Conservation (phyloP, 2,329 filamentous ascomycete species). For the Trichoderma sp. region DNA sequence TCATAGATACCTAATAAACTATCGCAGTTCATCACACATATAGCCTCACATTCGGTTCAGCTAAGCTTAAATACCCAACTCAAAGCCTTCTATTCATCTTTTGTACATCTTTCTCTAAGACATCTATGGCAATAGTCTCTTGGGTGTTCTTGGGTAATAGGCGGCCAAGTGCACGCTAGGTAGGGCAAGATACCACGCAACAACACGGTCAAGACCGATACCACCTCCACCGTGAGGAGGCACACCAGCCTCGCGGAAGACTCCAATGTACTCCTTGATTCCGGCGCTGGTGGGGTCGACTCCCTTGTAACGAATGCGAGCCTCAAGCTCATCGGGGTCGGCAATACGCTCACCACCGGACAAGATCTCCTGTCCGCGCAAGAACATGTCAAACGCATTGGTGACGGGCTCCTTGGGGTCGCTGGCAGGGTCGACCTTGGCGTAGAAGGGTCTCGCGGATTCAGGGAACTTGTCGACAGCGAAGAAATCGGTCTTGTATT, state of each 20-base stretch:
- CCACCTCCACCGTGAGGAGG: slow-evolving; percentile 63
- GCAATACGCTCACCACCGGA: slow-evolving; percentile 92
- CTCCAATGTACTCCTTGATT: slow-evolving; percentile 89
- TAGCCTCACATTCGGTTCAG: not conserved
- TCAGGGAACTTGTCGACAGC: slow-evolving; percentile 95
- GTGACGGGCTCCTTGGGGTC: slow-evolving; percentile 63
- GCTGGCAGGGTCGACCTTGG: slow-evolving; percentile 71
- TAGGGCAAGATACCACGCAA: slow-evolving; percentile 62
- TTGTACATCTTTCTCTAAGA: not conserved
- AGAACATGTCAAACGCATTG: slow-evolving; percentile 78
- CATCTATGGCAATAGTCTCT: slow-evolving; percentile 53
- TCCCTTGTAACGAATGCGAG: slow-evolving; percentile 74
- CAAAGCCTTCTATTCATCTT: not conserved
- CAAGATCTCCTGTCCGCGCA: slow-evolving; percentile 89
- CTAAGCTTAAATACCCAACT: not conserved
- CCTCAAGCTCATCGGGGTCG: slow-evolving; percentile 70
- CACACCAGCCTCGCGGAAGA: slow-evolving; percentile 76
- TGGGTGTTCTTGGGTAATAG: slow-evolving; percentile 60
- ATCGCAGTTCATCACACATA: not conserved
- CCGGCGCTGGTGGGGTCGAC: slow-evolving; percentile 70
- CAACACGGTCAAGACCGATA: slow-evolving; percentile 61
- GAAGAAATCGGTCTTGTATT: slow-evolving; percentile 95
- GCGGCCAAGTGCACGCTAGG: slow-evolving; percentile 58
- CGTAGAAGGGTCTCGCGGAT: slow-evolving; percentile 84
- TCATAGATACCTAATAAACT: not conserved